Evolutionary conservation across 345 rosid species (phyloP).

Genomic region (Abelmoschus esculentus): DNA sequence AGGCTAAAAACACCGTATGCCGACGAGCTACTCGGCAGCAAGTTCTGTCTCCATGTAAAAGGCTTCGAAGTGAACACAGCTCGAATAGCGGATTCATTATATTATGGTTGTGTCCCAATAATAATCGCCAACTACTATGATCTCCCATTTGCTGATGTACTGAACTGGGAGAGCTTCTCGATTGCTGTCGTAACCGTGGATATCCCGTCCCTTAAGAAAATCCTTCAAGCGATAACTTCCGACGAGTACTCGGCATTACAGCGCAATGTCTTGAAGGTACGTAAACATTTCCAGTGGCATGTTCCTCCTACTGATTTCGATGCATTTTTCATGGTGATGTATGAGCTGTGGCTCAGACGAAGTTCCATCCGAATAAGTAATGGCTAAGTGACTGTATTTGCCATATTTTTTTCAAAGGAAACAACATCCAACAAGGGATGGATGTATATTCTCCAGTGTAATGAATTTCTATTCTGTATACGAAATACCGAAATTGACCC

Average conservation of each 20-base stretch:
- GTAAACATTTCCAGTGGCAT: slow-evolving; percentile 54
- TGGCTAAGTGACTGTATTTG: background rate
- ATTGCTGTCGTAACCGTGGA: slow-evolving; percentile 38
- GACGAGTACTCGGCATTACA: slow-evolving; percentile 21
- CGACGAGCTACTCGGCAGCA: slow-evolving; percentile 41
- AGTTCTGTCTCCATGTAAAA: slow-evolving; percentile 62
- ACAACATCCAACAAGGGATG: too few species aligned
- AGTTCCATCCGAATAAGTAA: slow-evolving; percentile 19
- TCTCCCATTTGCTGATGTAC: slow-evolving; percentile 43
- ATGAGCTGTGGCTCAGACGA: slow-evolving; percentile 48
- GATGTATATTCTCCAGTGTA: too few species aligned
- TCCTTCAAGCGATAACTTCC: slow-evolving; percentile 27
- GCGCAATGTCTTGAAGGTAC: slow-evolving; percentile 36
- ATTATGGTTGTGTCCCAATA: slow-evolving; percentile 46
- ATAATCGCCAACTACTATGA: slow-evolving; percentile 56
- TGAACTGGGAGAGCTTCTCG: slow-evolving; percentile 49
- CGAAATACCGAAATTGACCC: too few species aligned
- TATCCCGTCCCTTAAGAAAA: slow-evolving; percentile 41
- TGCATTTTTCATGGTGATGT: slow-evolving; percentile 48
- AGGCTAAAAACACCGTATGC: slow-evolving; percentile 47
- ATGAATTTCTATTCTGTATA: too few species aligned
- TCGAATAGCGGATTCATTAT: slow-evolving; percentile 42
- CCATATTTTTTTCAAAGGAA: too few species aligned
- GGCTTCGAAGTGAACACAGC: slow-evolving; percentile 66
- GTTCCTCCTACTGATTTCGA: slow-evolving; percentile 33